phyloP scores from a whole-genome alignment of 75 land plant genomes.

The Pinus taeda region DNA sequence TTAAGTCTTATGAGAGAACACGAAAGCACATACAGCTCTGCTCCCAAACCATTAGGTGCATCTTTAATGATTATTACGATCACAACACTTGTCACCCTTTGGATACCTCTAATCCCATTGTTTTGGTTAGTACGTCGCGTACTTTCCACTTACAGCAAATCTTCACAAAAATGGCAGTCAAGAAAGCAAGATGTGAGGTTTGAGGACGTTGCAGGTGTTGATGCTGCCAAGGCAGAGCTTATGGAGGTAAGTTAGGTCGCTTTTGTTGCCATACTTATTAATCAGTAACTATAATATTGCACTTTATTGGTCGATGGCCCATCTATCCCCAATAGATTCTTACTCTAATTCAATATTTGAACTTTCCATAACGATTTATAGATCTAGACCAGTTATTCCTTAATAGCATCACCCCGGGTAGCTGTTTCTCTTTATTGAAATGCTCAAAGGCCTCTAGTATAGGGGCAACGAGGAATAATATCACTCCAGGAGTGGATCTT shows the following conservation, averaged over 20 bases:
- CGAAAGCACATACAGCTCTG: constrained; percentile 78
- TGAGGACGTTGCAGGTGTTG: constrained; percentile 99
- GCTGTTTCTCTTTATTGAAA: too few species aligned
- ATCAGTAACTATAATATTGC: not conserved
- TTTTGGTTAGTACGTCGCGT: constrained; percentile 88
- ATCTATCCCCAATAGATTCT: not conserved
- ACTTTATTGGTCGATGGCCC: not conserved
- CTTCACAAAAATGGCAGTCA: constrained; percentile 54
- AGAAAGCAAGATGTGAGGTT: constrained; percentile 59
- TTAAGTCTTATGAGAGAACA: constrained; percentile 82
- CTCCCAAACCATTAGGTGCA: constrained; percentile 71
- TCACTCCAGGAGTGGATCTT: not conserved
- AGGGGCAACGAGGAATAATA: not conserved
- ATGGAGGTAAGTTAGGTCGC: constrained; percentile 64
- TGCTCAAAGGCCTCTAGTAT: too few species aligned
- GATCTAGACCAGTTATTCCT: too few species aligned
- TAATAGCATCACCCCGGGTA: too few species aligned
- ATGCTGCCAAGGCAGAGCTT: constrained; percentile 90
- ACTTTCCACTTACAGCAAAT: constrained; percentile 60
- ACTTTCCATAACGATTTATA: too few species aligned
- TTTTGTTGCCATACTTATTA: not conserved
- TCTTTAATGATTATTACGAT: constrained; percentile 48
- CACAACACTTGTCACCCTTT: constrained; percentile 70
- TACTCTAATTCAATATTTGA: not conserved
- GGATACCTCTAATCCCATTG: constrained; percentile 93